These are phyloP conservation scores for Heimioporus sp. DNA, from an alignment of 768 basidiomycete genomes.

Conservation along the genomic window DNA sequence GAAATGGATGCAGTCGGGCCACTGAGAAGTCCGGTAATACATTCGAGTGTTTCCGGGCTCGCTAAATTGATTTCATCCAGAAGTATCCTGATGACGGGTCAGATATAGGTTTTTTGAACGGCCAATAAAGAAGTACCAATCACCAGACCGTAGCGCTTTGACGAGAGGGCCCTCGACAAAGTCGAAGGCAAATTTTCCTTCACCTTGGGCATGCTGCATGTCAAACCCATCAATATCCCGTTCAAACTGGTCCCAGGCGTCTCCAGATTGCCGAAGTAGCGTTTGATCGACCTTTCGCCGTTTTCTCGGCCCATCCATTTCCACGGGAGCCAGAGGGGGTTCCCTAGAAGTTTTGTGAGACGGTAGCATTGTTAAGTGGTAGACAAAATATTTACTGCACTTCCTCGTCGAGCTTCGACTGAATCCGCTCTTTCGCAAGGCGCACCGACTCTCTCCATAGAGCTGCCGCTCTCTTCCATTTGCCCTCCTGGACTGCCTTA, in stretches of 20 bases:
- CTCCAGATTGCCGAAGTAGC: conserved; percentile 42
- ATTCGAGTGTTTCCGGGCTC: conserved; percentile 91
- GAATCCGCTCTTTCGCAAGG: conserved; percentile 66
- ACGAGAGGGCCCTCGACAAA: conserved; percentile 97
- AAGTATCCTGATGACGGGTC: conserved; percentile 61
- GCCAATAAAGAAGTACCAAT: conserved; percentile 64
- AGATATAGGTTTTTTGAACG: not conserved
- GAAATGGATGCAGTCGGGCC: conserved; percentile 87
- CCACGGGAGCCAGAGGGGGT: conserved; percentile 28
- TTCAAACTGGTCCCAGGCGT: conserved; percentile 67
- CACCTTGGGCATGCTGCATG: conserved; percentile 81
- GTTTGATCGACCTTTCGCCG: conserved; percentile 59
- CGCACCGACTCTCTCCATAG: conserved; percentile 80
- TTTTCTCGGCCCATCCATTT: conserved; percentile 58
- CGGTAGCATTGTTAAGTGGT: not conserved
- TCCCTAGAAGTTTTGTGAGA: conserved; percentile 9
- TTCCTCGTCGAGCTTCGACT: conserved; percentile 31
- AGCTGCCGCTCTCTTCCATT: conserved; percentile 81
- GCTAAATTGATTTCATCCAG: conserved; percentile 97
- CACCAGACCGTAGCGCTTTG: conserved; percentile 80
- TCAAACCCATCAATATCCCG: conserved; percentile 77
- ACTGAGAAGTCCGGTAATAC: conserved; percentile 83
- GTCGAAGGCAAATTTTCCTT: conserved; percentile 88
- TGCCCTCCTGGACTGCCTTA: conserved; percentile 77
- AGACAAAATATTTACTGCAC: conserved; percentile 17